Percentiles rank a stretch among this genome's conserved stretches.
Conservation (phyloP, 345 rosid genomes). For the Syzygium aqueum region DNA sequence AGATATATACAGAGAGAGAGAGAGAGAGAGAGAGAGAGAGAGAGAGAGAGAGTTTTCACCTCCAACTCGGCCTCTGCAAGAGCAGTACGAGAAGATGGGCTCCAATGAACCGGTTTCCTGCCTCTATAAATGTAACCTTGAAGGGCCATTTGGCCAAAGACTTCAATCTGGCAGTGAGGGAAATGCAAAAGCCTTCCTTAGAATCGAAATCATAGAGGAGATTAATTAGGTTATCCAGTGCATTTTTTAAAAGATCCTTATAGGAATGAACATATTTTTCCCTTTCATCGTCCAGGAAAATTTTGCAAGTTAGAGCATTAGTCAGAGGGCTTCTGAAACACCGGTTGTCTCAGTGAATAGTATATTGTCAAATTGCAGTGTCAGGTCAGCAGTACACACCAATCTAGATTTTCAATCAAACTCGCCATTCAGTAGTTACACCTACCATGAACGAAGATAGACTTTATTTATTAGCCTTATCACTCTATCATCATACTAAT, state of each 20-base stretch:
- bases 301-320: neutral
- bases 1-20: neutral
- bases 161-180: conserved; percentile 62
- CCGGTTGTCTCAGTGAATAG: neutral
- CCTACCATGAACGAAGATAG: neutral
- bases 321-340: neutral
- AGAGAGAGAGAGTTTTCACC: conserved; percentile 26
- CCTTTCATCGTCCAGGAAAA: neutral
- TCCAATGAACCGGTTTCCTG: conserved; percentile 96
- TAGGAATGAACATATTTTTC: neutral
- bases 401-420: neutral
- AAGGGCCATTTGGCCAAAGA: conserved; percentile 83
- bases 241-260: neutral
- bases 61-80: conserved; percentile 99
- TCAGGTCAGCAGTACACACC: neutral
- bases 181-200: conserved; percentile 1
- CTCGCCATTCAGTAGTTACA: neutral
- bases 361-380: neutral
- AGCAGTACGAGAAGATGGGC: conserved; percentile 95
- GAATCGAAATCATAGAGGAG: neutral
- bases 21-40: neutral
- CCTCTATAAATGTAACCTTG: conserved; percentile 90
- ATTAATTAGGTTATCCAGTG: neutral
- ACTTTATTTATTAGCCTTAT: neutral
- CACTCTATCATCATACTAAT: neutral